Evolutionary conservation across 192 early-diverging fungal genomes (phyloP).

Genomic region (Backusella westeae): DNA sequence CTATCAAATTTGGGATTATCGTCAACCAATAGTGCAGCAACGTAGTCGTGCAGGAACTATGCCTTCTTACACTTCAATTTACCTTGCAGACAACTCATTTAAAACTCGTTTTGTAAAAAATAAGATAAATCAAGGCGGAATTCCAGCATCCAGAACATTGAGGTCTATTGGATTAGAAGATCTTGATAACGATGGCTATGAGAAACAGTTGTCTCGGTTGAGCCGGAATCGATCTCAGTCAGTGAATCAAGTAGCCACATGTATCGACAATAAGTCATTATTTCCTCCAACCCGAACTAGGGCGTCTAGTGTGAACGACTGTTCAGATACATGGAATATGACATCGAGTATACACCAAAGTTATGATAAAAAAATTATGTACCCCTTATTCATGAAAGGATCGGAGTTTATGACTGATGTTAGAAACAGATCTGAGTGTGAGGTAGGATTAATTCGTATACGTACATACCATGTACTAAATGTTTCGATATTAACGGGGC

Average conservation of each 20-base stretch:
- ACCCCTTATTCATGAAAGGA: conserved; percentile 5
- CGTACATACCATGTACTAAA: neutral
- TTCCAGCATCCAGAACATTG: conserved; percentile 22
- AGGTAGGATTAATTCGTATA: neutral
- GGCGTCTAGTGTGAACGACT: neutral
- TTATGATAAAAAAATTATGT: neutral
- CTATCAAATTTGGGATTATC: neutral
- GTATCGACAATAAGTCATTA: neutral
- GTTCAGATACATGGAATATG: neutral
- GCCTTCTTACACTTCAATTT: neutral
- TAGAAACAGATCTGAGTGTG: neutral
- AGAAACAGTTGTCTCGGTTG: neutral
- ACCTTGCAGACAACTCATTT: neutral
- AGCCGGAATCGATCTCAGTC: conserved; percentile 25
- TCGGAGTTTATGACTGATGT: conserved; percentile 15
- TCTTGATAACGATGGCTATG: neutral
- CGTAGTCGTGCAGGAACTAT: neutral
- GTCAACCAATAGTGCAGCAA: neutral
- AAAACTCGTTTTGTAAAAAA: neutral
- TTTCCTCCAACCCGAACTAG: neutral
- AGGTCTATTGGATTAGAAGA: conserved; percentile 26
- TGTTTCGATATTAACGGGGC: neutral
- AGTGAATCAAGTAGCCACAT: neutral
- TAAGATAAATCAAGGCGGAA: neutral
- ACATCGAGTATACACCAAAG: neutral